Evolutionary conservation across 1,284 basidiomycete genomes (phyloP), one percentile per base, ranked within the genome.

Genomic region (Crucibulum parvulum): DNA sequence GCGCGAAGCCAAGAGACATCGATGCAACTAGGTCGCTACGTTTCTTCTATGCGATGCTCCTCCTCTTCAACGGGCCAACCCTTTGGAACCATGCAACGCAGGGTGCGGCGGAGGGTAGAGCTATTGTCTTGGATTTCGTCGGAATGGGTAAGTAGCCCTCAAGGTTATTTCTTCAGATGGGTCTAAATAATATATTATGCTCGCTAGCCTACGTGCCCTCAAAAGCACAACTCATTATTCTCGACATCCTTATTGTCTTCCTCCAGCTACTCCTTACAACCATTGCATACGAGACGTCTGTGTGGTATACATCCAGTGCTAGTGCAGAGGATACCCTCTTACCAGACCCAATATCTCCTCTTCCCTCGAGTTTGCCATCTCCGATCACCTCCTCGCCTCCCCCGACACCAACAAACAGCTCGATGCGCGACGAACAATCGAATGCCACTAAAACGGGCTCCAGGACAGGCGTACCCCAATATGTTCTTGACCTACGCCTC

Each of bases 71-170:
- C 63, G 65, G 77, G 39, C 81, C 84, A 34, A 84, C 81, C 61
- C 61, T 92, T 47, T 90, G 87, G 84, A 77, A 77, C 47, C 91
- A 93, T 70, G 78, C 82, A 55, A 77, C 76, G 31, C 73, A 80
- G 37, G 83, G 84, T 7, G 75, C 83, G 57, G 69, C 79, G 38
- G 82, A 87, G 60, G 85, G 84, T 31, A 79, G 87, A 66, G 77
- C 83, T 8, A 74, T 92, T 66, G 74, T 93, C 41, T 84, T 93
- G 59, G 91, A 93, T 71, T 93, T 93, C 66, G 83, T 93, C 61
- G 91, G 91, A 59, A 80, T 87, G 79, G 84, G 91, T 92, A 69
- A 56, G 88, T 81, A 53, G 16, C 18, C 35, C n/a, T 24, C 13
- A 8, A 39, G 16, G 45, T 48, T 34, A 35, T 39, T 39, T 7